Evolutionary conservation across 2,329 filamentous ascomycete genomes (phyloP).

Genomic region (Aspergillus udagawae): DNA sequence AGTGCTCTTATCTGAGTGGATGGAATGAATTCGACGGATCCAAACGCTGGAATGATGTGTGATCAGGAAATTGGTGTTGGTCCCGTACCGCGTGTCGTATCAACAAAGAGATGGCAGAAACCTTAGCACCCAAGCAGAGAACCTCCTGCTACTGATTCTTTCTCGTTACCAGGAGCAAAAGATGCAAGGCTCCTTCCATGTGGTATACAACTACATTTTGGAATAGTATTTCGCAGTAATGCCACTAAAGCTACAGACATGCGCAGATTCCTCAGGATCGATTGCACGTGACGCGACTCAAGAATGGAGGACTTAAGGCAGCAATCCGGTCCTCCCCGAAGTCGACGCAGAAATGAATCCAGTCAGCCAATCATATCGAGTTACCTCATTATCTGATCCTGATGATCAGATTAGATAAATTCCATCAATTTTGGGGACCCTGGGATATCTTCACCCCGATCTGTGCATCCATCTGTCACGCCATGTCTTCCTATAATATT

Average conservation of each 20-base stretch:
- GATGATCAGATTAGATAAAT: not conserved
- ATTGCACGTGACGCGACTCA: too few relatives aligned
- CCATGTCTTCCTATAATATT: not conserved
- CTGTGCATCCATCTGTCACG: not conserved
- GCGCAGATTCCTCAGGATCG: too few relatives aligned
- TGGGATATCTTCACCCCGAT: not conserved
- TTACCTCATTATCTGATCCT: not conserved
- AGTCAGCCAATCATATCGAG: not conserved
- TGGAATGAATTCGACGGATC: not conserved
- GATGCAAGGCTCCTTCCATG: too few relatives aligned
- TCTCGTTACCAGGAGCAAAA: not conserved
- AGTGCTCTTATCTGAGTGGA: not conserved
- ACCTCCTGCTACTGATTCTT: too few relatives aligned
- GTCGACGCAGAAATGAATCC: not conserved
- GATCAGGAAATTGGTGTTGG: too few relatives aligned
- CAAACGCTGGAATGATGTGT: too few relatives aligned
- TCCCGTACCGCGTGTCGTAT: not conserved
- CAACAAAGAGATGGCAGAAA: not conserved
- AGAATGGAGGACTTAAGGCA: too few relatives aligned
- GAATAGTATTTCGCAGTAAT: not conserved
- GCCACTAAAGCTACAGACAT: not conserved
- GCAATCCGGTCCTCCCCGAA: not conserved
- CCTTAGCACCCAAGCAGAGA: too few relatives aligned
- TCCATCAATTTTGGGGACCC: not conserved
- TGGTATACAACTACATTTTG: too few relatives aligned